Base-by-base conservation (phyloP, 2,329 filamentous ascomycete species). In the Epichloe bromicola region DNA sequence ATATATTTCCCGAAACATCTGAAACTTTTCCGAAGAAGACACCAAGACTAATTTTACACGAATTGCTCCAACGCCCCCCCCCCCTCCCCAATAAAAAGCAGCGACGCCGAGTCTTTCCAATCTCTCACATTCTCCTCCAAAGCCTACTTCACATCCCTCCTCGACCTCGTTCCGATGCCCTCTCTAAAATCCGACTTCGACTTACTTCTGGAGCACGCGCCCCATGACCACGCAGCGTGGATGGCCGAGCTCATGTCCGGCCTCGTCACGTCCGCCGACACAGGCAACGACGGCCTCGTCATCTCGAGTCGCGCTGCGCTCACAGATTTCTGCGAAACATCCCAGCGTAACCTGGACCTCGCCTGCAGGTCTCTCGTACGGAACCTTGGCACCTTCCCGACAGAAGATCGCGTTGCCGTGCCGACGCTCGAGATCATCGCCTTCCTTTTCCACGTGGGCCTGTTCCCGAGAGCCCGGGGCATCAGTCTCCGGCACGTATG, bases 341-440 rank as follows among this genome's bases (percentile, higher is more conserved):
- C 69, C 7, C 56, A 59, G 12, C 60, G 57, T 4, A 67, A 73
- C 49, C 61, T 74, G 12, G 61, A 70, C 11, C 64, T 69, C 8
- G 67, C 80, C 26, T 75, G 77, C 54, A 58, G 65, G 8, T 73
- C 77, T 3, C 66, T 88, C 14, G 56, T 76, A 0, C 63, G 70
- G 15, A 79, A 84, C 50, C 64, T 86, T 17, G 73, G 70, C 53
- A 62, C 63, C 2, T 73, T 74, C 50, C 70, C 78, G 40, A 71
- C 70, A 11, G 73, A 83, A 53, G 88, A 95, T 59, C 78, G 88
- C 30, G 75, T 89, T 42, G 65, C 86, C 0, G 76, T 93, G 20
- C 85, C 90, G 0, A 77, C 85, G 1, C 71, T 98, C 3, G 88
- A 95, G 59, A 77, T 90, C 3, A 63, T 86, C 1, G 83, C 83